Base-by-base conservation (phyloP, 2,329 filamentous ascomycete genomes). In the Biscogniauxia marginata region DNA sequence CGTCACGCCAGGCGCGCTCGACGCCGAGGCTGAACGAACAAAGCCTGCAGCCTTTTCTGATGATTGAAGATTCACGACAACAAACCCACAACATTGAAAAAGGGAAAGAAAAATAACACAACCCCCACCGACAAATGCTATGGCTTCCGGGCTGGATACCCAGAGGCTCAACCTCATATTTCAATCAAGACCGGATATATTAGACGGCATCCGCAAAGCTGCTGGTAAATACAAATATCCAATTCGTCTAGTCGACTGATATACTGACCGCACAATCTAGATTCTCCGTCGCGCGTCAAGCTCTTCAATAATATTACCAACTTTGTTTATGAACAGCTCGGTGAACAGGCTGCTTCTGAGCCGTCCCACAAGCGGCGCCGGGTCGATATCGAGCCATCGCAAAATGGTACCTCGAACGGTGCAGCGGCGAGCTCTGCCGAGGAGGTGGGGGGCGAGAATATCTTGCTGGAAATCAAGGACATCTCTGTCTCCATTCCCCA, bases 401-500 rank as follows among this genome's bases (percentile, higher is more conserved):
- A 65, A 20, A 66, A 66, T 49, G 63, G 64, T 7, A 60, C 64
- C 34, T 47, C 56, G 16, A 65, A 70, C 22, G 55, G 59, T 6
- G 50, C 64, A 24, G 46, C 64, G 13, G 48, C 50, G 18, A 50
- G 9, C 24, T 66, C 73, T 7, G 68, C 65, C 25, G 71, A 71
- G 21, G 76, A 76, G 50, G 76, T 80, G 0, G 74, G 75, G 1
- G 72, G 75, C 5, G 84, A 87, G 62, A 65, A 75, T 6, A 72
- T 87, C 0, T 70, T 87, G 22, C 74, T 88, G 18, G 82, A 82
- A 60, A 76, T 88, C 57, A 86, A 85, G 69, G 86, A 88, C 46
- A 84, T 89, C 19, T 88, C 85, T 0, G 77, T 88, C n/a, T 82
- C 84, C 0, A 78, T 87, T 3, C 86, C 86, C 0, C 84, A 86